A percentile compares a stretch with the other conserved stretches of the same genome.
Evolutionary conservation across 306 rosid species (phyloP).

Genomic region (Mucuna pruriens): DNA sequence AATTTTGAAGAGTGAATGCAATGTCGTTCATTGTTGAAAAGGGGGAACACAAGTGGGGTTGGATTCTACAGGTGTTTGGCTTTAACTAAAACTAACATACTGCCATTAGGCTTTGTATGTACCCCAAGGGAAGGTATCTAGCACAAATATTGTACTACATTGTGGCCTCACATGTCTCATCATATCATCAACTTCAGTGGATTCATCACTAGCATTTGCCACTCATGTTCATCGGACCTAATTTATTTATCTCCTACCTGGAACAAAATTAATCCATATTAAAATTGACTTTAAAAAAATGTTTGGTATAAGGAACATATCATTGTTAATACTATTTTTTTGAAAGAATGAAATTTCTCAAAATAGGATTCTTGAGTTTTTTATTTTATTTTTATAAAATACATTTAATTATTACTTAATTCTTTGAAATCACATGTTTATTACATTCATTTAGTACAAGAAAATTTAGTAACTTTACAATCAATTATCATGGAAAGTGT

Average conservation of each 20-base stretch:
- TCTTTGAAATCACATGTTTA: neutral
- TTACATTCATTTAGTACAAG: neutral
- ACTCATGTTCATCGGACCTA: slow-evolving; percentile 32
- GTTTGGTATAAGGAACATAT: neutral
- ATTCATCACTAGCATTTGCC: slow-evolving; percentile 31
- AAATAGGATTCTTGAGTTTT: neutral
- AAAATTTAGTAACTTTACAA: no score
- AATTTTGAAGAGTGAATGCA: slow-evolving; percentile 25
- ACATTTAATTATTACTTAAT: neutral
- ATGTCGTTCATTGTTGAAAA: slow-evolving; percentile 2
- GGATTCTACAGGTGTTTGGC: slow-evolving; percentile 43
- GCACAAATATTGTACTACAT: slow-evolving; percentile 18
- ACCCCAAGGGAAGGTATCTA: slow-evolving; percentile 19
- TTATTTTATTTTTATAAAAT: neutral
- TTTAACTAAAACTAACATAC: slow-evolving; percentile 29
- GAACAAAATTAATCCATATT: neutral
- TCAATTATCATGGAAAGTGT: no score
- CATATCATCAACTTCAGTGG: slow-evolving; percentile 47
- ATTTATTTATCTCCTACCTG: slow-evolving; percentile 19
- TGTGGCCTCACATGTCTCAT: slow-evolving; percentile 45
- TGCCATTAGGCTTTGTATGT: neutral
- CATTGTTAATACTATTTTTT: neutral
- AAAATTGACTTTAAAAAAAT: no score
- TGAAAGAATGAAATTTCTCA: neutral
- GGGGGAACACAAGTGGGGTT: slow-evolving; percentile 31